Base-by-base conservation (phyloP, 2,329 filamentous ascomycete species). In the Aspergillus fijiensis region DNA sequence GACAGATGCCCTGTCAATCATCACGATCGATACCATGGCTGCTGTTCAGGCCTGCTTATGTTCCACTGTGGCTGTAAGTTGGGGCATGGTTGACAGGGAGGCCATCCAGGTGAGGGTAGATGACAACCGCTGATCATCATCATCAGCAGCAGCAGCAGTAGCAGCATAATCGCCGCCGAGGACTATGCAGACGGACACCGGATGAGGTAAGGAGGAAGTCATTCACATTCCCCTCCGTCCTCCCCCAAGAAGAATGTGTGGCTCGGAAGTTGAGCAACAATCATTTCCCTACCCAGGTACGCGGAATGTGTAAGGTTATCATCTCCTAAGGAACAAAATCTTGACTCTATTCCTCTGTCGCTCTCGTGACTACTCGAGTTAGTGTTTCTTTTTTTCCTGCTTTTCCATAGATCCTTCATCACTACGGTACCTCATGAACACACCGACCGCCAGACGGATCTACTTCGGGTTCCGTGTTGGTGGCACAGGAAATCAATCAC, bases 41-140 rank as follows among this genome's bases (percentile, higher is more conserved):
- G 33, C 39, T 45, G 39, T 45, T 5, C 16, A 45, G 39, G 29
- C 45, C 48, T 48, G 14, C 14, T 19, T 49, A 16, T 49, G 53
- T 55, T 47, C 53, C 53, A 55, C 29, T 25, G 50, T 50, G 49
- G 21, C 39, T 48, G 49, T 23, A 23, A 19, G 39, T 49, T 51
- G 35, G 19, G 59, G 61, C 59, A 51, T 57, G 59, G 47, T 61
- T 61, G 59, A 59, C 53, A 61, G 58, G 52, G 42, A 23, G n/a
- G 53, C 47, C 49, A 58, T 51, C 29, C 31, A 55, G 45, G 19
- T 35, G 57, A 51, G 51, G 42, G 53, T 59, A 49, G 50, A 45
- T 39, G 51, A 51, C 52, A 59, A 45, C 52, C 31, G 59, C 60
- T 59, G 55, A 39, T 53, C 52, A 51, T 51, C 55, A 45, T 45